These are phyloP conservation scores for Prinsepia uniflora DNA, from an alignment of 306 rosid species.

Conservation along the genomic window DNA sequence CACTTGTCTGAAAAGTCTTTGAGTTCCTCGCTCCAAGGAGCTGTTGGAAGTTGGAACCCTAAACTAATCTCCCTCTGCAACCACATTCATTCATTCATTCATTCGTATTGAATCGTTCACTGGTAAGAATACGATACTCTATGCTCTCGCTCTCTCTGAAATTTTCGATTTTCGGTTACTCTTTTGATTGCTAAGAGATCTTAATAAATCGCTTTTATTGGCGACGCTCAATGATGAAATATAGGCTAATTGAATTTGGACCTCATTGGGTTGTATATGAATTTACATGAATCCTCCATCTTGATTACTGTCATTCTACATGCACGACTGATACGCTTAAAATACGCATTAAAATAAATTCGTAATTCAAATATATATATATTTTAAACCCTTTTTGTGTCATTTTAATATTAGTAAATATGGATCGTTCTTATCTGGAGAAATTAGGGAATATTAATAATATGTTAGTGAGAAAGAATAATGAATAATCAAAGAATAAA, in stretches of 20 bases:
- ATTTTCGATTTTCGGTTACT: slow-evolving; percentile 3
- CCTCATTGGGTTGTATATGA: neutral
- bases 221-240: neutral
- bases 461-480: too few species aligned
- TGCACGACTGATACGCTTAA: too few species aligned
- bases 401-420: too few species aligned
- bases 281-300: neutral
- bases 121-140: slow-evolving; percentile 11
- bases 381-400: too few species aligned
- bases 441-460: too few species aligned
- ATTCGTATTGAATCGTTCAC: neutral
- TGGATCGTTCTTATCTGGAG: too few species aligned
- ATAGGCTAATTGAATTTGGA: slow-evolving; percentile 7
- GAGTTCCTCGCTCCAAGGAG: neutral
- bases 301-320: too few species aligned
- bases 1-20: neutral
- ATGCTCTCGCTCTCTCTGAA: slow-evolving; percentile 10
- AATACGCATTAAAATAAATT: too few species aligned
- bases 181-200: neutral
- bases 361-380: too few species aligned
- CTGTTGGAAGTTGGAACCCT: slow-evolving; percentile 11
- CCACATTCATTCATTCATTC: slow-evolving; percentile 6
- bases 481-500: too few species aligned
- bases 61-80: neutral
- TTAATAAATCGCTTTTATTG: neutral